Conservation (phyloP, 176 grass and related monocot species). For the Puccinellia tenuiflora region DNA sequence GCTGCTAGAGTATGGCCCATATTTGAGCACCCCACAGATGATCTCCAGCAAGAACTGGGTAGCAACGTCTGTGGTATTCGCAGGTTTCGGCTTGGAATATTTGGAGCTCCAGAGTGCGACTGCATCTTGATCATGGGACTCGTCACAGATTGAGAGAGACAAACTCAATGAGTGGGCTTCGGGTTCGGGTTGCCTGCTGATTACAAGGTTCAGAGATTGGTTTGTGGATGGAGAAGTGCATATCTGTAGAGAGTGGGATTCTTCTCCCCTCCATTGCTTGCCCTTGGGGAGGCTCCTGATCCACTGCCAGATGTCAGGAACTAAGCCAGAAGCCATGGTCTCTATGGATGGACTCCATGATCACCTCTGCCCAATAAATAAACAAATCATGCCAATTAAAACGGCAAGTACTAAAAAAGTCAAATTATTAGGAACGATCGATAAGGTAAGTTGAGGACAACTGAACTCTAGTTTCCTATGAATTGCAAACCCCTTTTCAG, state of each 20-base stretch:
- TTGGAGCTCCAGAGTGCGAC: constrained; percentile 58
- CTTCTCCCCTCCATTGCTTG: constrained; percentile 20
- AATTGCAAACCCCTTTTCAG: background rate
- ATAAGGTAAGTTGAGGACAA: constrained; percentile 23
- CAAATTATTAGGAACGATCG: background rate
- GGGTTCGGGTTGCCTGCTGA: constrained; percentile 10
- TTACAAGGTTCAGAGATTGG: constrained; percentile 30
- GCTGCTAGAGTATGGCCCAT: constrained; percentile 28
- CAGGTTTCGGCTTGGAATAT: constrained; percentile 16
- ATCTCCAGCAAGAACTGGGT: constrained; percentile 39
- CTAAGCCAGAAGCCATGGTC: constrained; percentile 29
- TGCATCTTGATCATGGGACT: constrained; percentile 15
- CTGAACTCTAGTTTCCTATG: constrained; percentile 20
- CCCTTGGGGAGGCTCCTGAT: constrained; percentile 36
- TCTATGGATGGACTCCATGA: background rate
- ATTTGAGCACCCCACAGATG: constrained; percentile 42
- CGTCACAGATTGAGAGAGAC: constrained; percentile 44
- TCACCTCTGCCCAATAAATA: constrained; percentile 4
- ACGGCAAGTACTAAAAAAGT: background rate
- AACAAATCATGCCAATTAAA: background rate
- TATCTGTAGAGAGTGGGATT: constrained; percentile 32
- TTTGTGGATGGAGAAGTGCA: constrained; percentile 37
- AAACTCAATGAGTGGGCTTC: constrained; percentile 14
- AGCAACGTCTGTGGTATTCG: constrained; percentile 1
- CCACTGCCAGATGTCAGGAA: constrained; percentile 47